Base-by-base conservation (phyloP, 805 yeast genomes). In the Metschnikowia henanensis region DNA sequence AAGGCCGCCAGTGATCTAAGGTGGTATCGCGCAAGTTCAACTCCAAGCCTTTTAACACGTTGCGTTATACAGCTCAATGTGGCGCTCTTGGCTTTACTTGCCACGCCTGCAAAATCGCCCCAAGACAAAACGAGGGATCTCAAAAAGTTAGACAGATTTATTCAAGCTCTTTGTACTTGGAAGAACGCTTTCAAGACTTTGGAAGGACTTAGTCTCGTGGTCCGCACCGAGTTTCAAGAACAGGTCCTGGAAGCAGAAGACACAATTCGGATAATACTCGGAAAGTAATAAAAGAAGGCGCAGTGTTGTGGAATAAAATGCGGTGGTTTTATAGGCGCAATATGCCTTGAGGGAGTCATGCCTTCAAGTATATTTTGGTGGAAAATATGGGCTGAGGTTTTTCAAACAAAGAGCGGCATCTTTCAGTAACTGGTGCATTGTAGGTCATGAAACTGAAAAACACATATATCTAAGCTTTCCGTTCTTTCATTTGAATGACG, bases 1-100 rank as follows among this genome's bases (percentile, higher is more conserved):
- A 23, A 37, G 9, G 33, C 40, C 10, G 34, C 25, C 4, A 22
- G 17, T 12, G 31, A 21, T 4, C 12, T 35, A 6, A 5, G 21
- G 5, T n/a, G 34, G 40, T 37, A 8, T 20, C 10, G 17, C 12
- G 32, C 18, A 15, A 15, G 17, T 17, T 6, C 16, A 10, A n/a
- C 32, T 12, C 30, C 23, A 6, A 16, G 22, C 13, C 30, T 22
- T 13, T 31, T 18, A 12, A 20, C 16, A n/a, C 21, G 25, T 6
- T 25, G 36, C 16, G 12, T 31, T 7, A 6, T 17, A 13, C 41
- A 38, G 25, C 23, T 38, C 17, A 31, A 38, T 15, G 41, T 38
- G 36, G 41, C 35, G 13, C 35, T 37, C 17, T 20, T 22, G 30
- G 10, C 32, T 19, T 10, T 30, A 32, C 22, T 20, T 6, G 6